Evolutionary conservation across 2,329 filamentous ascomycete genomes (phyloP).

Genomic region (Pseudogymnoascus pannorum): DNA sequence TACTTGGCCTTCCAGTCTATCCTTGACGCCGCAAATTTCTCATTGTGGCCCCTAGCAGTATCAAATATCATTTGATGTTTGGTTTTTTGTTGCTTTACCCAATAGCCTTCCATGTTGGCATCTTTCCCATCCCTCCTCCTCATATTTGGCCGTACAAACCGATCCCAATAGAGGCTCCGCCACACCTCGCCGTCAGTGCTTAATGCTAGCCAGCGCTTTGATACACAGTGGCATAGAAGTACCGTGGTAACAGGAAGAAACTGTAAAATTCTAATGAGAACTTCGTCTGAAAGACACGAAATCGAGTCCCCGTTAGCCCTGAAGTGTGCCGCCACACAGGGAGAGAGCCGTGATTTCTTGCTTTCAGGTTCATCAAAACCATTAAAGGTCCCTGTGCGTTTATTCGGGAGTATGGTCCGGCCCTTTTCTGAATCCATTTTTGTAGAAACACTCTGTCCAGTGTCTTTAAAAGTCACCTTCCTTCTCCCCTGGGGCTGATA

Average conservation of each 20-base stretch:
- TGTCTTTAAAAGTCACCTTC: too few species aligned
- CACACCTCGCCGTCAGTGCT: constrained; percentile 80
- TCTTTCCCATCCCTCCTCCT: background rate
- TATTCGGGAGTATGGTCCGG: background rate
- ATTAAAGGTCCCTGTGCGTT: background rate
- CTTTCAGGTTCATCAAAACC: background rate
- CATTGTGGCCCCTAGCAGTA: constrained; percentile 36
- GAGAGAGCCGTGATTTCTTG: background rate
- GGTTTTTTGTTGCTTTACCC: constrained; percentile 6
- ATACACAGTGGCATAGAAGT: constrained; percentile 57
- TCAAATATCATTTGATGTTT: constrained; percentile 48
- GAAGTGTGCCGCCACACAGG: background rate
- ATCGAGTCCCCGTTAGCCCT: constrained; percentile 47
- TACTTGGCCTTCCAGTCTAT: constrained; percentile 87
- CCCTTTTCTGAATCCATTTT: background rate
- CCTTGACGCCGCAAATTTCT: constrained; percentile 12
- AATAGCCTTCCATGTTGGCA: constrained; percentile 6
- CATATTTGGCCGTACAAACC: constrained; percentile 65
- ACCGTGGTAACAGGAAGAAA: constrained; percentile 65
- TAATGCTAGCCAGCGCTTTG: constrained; percentile 64
- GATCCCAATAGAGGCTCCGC: constrained; percentile 80
- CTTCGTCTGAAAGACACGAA: constrained; percentile 74
- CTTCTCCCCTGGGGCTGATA: background rate
- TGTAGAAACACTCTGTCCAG: too few species aligned
- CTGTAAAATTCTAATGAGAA: constrained; percentile 76